Evolutionary conservation across 306 rosid species (phyloP), one percentile per base, ranked within the genome.

Genomic region (Abrus pulchellus): DNA sequence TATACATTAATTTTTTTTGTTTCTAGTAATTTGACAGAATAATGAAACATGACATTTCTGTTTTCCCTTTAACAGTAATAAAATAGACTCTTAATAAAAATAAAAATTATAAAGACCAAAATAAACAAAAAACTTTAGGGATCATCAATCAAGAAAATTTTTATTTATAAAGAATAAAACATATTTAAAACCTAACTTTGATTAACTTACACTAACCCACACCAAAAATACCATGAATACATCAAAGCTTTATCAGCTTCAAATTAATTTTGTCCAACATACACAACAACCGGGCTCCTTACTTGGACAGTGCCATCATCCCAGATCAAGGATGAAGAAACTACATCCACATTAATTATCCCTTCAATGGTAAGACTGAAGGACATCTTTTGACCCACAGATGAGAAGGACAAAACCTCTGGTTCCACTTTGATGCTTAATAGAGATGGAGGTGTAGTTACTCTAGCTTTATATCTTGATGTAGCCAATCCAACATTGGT

Each of bases 361-460:
- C 68, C 68, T 62, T 62, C 68, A 62, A 62, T 62, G 2, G 3
- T 6, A 62, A 62, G 68, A 36, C 6, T 62, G 68, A 62, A 62
- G 5, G 68, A 36, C 47, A 34, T 62, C 47, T 40, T 64, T 14
- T 64, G 7, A 7, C 70, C 70, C 49, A 64, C 30, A n/a, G 6
- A 38, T 7, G 32, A 38, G 49, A 64, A 64, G 49, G 70, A 36
- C 3, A 40, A n/a, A 64, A 64, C 49, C n/a, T 40, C 32, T 64
- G 70, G 70, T 7, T 36, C 70, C 6, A 64, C 70, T 64, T 38
- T 38, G 10, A 64, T 6, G 0, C 7, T 64, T 7, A 40, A 38
- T 10, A 3, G 3, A 7, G 70, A 38, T 6, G 49, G 6, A 7
- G 48, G 49, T 64, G 5, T 9, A 7, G 10, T 40, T 3, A 64